phyloP scores from a whole-genome alignment of 106 monocot species.

The Allium cepa region DNA sequence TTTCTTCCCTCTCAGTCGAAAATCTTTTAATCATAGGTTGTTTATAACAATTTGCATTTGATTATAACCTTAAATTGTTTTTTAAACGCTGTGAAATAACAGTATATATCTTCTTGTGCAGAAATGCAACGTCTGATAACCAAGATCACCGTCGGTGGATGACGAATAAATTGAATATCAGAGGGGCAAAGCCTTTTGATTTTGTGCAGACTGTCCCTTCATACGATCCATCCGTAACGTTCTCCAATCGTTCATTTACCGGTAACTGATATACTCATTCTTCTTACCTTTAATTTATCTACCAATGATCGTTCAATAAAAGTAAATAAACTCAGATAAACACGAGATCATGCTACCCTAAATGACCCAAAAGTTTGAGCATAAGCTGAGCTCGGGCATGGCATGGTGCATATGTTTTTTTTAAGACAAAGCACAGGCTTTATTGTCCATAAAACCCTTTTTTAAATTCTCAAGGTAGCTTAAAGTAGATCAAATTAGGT shows the following conservation, averaged over 20 bases:
- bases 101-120: slow-evolving; percentile 13
- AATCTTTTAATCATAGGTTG: slow-evolving; percentile 18
- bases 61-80: not conserved
- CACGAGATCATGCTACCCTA: no score
- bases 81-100: no score
- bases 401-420: no score
- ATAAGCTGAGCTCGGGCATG: no score
- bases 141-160: slow-evolving; percentile 53
- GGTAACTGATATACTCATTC: slow-evolving; percentile 18
- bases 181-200: slow-evolving; percentile 73
- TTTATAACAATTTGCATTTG: not conserved
- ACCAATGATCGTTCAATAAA: no score
- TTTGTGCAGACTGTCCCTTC: slow-evolving; percentile 43
- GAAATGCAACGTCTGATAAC: slow-evolving; percentile 31
- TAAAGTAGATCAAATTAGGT: no score
- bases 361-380: no score
- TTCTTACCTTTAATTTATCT: no score
- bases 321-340: no score
- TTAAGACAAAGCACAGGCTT: no score
- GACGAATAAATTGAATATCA: slow-evolving; percentile 47
- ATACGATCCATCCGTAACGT: slow-evolving; percentile 36
- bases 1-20: slow-evolving; percentile 57
- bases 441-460: no score
- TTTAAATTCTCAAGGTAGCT: no score
- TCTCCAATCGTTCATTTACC: not conserved